Percentiles rank a stretch among this genome's conserved stretches.
Evolutionary conservation across 2,329 filamentous ascomycete genomes (phyloP).

Genomic region (Aplosporella prunicola): DNA sequence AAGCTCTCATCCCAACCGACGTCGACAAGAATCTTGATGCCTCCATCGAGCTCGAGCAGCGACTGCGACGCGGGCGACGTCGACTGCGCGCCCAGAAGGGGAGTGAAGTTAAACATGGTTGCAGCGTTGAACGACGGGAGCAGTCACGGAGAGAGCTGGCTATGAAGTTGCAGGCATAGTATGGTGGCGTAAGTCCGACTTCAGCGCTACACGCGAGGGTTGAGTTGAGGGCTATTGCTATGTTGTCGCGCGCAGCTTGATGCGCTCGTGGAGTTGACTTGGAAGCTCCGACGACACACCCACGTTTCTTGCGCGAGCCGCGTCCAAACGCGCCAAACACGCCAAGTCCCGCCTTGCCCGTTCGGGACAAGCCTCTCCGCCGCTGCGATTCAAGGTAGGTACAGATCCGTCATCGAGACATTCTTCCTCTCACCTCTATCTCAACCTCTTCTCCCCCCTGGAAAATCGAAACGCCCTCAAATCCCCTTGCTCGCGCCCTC

Average conservation of each 20-base stretch:
- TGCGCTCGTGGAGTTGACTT: slow-evolving; percentile 6
- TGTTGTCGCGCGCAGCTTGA: background rate
- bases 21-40: slow-evolving; percentile 89
- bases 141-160: slow-evolving; percentile 4
- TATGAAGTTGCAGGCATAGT: slow-evolving; percentile 6
- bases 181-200: background rate
- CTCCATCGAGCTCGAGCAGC: slow-evolving; percentile 91
- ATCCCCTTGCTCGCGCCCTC: no score
- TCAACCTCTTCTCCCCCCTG: no score
- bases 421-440: no score
- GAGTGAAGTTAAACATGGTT: slow-evolving; percentile 89
- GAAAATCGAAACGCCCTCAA: no score
- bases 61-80: slow-evolving; percentile 83
- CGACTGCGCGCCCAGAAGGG: slow-evolving; percentile 83
- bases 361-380: no score
- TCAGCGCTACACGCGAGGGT: background rate
- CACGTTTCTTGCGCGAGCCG: slow-evolving; percentile 1
- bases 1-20: slow-evolving; percentile 95
- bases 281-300: background rate
- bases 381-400: no score
- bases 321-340: slow-evolving; percentile 3
- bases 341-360: no score
- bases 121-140: slow-evolving; percentile 7
- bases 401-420: no score
- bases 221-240: slow-evolving; percentile 5